Conservation (phyloP, 441 rosid species). For the Rhodomyrtus psidioides region DNA sequence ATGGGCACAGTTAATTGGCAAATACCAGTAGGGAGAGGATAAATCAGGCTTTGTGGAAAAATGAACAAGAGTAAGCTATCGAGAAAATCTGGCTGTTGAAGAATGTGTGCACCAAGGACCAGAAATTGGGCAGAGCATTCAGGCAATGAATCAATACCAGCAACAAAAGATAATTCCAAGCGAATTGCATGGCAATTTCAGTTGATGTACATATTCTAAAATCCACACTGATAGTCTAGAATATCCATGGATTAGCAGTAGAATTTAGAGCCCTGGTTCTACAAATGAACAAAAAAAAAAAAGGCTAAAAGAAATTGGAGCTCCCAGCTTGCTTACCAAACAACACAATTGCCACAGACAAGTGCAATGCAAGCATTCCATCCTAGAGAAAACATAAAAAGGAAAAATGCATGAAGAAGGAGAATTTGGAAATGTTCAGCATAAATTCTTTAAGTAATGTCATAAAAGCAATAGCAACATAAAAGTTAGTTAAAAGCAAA, state of each 20-base stretch:
- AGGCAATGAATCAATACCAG: neutral
- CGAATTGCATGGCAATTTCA: neutral
- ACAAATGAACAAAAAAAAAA: neutral
- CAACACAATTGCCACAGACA: conserved; percentile 95
- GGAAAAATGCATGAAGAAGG: neutral
- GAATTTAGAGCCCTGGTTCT: neutral
- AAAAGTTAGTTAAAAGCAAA: neutral
- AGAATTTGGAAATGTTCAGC: neutral
- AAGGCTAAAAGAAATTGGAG: neutral
- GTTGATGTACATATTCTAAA: neutral
- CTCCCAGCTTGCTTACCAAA: conserved; percentile 49
- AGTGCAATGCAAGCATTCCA: conserved; percentile 99
- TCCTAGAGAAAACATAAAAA: conserved; percentile 38
- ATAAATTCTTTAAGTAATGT: neutral
- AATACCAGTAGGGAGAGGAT: neutral
- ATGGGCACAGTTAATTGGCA: neutral
- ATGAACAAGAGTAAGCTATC: neutral
- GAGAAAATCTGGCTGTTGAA: neutral
- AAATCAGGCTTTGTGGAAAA: neutral
- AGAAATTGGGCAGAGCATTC: neutral
- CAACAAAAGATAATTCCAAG: neutral
- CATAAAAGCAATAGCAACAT: neutral
- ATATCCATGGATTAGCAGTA: neutral
- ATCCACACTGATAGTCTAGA: neutral
- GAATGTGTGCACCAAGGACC: neutral